Conservation (phyloP, 768 basidiomycete genomes). For the Trametes gibbosa region DNA sequence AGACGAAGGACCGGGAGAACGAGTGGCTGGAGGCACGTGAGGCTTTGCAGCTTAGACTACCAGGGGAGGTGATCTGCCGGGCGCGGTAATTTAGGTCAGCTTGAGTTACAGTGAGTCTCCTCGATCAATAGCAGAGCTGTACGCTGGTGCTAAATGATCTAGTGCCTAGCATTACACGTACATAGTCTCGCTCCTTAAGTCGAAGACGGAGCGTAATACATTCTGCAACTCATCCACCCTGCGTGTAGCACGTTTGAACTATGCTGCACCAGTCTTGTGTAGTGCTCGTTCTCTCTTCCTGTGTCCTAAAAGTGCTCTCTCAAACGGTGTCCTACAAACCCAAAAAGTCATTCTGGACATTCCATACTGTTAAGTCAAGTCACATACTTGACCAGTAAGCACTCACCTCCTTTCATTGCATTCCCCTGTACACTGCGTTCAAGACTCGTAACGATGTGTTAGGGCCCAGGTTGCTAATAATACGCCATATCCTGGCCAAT, state of each 20-base stretch:
- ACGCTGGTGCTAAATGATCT: not conserved
- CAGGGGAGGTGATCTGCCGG: conserved; percentile 87
- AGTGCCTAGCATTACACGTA: not conserved
- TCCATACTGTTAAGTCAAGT: no score
- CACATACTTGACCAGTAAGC: no score
- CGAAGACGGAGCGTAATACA: not conserved
- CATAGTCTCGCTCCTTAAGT: not conserved
- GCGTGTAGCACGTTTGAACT: not conserved
- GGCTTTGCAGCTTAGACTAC: conserved; percentile 71
- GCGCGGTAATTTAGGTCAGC: conserved; percentile 43
- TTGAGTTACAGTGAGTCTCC: not conserved
- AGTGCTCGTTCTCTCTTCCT: not conserved
- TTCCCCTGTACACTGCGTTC: no score
- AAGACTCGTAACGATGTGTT: no score
- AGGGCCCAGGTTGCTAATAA: no score
- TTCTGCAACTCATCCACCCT: not conserved
- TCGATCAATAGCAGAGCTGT: no score
- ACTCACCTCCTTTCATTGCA: no score
- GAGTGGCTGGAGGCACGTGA: conserved; percentile 94
- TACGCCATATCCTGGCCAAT: not conserved
- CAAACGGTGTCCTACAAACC: no score
- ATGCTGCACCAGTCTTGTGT: not conserved
- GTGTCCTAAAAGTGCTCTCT: not conserved
- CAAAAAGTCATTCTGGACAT: no score
- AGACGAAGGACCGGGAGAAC: conserved; percentile 64